Conservation (phyloP, 2,329 filamentous ascomycete genomes). For the Claviceps citrina region DNA sequence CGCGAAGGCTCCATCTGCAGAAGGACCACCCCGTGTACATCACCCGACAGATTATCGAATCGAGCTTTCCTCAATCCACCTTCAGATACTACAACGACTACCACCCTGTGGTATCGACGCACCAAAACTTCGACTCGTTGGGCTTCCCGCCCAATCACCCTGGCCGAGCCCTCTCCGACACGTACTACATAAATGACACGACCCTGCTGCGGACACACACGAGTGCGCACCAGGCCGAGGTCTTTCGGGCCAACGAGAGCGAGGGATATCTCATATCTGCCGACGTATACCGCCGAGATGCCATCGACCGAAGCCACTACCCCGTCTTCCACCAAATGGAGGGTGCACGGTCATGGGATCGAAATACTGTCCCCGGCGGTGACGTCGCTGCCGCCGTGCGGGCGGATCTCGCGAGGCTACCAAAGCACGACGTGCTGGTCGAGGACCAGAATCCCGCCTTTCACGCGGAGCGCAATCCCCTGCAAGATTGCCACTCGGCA, state of each 20-base stretch:
- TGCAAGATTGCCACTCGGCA: conserved; percentile 53
- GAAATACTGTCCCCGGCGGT: conserved; percentile 38
- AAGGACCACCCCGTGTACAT: conserved; percentile 80
- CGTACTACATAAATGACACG: conserved; percentile 79
- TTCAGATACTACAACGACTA: conserved; percentile 67
- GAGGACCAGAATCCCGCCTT: conserved; percentile 71
- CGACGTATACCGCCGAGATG: conserved; percentile 90
- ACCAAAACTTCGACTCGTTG: conserved; percentile 92
- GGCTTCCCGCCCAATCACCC: conserved; percentile 81
- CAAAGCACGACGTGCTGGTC: conserved; percentile 58
- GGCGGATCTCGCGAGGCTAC: conserved; percentile 55
- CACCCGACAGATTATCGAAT: conserved; percentile 83
- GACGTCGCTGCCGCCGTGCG: conserved; percentile 51
- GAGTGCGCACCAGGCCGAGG: conserved; percentile 77
- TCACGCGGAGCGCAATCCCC: conserved; percentile 65
- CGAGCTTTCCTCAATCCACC: conserved; percentile 57
- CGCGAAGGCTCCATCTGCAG: conserved; percentile 74
- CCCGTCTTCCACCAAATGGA: conserved; percentile 99
- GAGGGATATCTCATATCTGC: conserved; percentile 81
- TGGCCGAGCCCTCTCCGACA: conserved; percentile 75
- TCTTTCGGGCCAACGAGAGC: conserved; percentile 56
- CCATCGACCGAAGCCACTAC: conserved; percentile 88
- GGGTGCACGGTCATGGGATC: conserved; percentile 78
- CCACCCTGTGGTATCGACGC: conserved; percentile 68
- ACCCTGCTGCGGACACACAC: conserved; percentile 88